Conservation (phyloP, 2,329 filamentous ascomycete genomes). For the Talaromyces pinophilus region DNA sequence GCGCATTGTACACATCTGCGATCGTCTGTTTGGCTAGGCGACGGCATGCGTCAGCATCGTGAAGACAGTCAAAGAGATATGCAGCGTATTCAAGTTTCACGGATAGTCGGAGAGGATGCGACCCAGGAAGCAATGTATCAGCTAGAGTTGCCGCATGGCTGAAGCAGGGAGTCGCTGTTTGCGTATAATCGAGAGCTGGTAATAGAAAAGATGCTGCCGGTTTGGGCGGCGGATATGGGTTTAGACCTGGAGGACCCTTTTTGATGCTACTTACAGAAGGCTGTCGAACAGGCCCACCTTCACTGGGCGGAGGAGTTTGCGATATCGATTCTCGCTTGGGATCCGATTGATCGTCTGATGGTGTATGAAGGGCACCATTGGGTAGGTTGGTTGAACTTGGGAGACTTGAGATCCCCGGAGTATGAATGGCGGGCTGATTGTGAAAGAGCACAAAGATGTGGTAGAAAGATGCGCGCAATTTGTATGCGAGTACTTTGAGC, state of each 20-base stretch:
- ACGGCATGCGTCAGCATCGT: constrained; percentile 75
- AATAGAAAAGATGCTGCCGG: constrained; percentile 72
- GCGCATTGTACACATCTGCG: constrained; percentile 84
- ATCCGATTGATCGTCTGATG: constrained; percentile 20
- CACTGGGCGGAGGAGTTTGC: constrained; percentile 50
- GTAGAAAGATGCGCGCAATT: constrained; percentile 90
- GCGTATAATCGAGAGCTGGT: constrained; percentile 76
- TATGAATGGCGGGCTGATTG: constrained; percentile 77
- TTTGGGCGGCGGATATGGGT: constrained; percentile 34
- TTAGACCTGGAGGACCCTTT: constrained; percentile 47
- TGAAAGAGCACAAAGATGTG: constrained; percentile 97
- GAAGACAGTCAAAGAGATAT: constrained; percentile 89
- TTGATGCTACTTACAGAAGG: constrained; percentile 13
- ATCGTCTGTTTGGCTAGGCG: constrained; percentile 79
- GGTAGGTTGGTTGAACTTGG: constrained; percentile 32
- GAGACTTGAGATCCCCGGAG: constrained; percentile 54
- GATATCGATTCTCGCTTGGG: constrained; percentile 41
- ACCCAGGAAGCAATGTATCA: constrained; percentile 75
- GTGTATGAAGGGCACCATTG: constrained; percentile 26
- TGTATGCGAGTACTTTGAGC: constrained; percentile 85
- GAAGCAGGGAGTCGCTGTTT: constrained; percentile 79
- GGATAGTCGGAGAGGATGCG: constrained; percentile 83
- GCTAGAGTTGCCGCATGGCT: constrained; percentile 73
- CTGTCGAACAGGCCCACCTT: constrained; percentile 58
- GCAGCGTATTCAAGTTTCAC: constrained; percentile 91